phyloP scores from a whole-genome alignment of 2,329 filamentous ascomycete genomes.

The Cladophialophora bantiana region DNA sequence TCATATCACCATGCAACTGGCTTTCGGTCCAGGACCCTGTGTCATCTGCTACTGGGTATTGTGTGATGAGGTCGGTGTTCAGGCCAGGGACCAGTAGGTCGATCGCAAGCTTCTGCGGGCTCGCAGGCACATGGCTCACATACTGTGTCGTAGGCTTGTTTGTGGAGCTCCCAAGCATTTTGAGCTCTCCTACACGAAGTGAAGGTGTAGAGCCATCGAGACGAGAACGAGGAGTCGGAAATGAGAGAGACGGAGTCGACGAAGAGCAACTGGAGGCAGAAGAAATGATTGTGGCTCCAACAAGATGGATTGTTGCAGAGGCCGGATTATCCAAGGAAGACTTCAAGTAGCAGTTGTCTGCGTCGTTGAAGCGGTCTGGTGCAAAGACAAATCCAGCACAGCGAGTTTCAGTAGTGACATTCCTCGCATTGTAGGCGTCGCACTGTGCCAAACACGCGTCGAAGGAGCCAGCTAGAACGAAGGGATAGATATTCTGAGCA shows the following conservation, averaged over 20 bases:
- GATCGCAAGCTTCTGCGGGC: constrained; percentile 35
- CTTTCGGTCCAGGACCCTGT: constrained; percentile 39
- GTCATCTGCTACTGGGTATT: constrained; percentile 41
- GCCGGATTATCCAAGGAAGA: constrained; percentile 38
- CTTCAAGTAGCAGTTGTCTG: constrained; percentile 45
- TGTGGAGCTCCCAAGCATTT: constrained; percentile 39
- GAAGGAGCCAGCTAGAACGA: constrained; percentile 40
- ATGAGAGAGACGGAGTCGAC: constrained; percentile 2
- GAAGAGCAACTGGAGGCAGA: constrained; percentile 5
- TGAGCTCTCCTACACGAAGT: constrained; percentile 36
- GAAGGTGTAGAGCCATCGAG: background rate
- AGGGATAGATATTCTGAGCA: constrained; percentile 41
- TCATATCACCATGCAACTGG: constrained; percentile 29
- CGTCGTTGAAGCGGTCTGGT: constrained; percentile 36
- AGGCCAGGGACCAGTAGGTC: constrained; percentile 40
- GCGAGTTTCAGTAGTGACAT: constrained; percentile 24
- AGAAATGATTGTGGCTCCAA: constrained; percentile 37
- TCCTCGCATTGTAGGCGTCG: constrained; percentile 39
- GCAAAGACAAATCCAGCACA: constrained; percentile 42
- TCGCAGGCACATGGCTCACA: constrained; percentile 38
- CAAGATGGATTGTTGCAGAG: constrained; percentile 36
- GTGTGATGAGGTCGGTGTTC: constrained; percentile 42
- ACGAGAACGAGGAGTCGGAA: constrained; percentile 11
- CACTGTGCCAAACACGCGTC: constrained; percentile 41
- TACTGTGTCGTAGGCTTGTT: constrained; percentile 42